Conservation (phyloP, 106 monocot genomes). For the Dioscorea zingiberensis region DNA sequence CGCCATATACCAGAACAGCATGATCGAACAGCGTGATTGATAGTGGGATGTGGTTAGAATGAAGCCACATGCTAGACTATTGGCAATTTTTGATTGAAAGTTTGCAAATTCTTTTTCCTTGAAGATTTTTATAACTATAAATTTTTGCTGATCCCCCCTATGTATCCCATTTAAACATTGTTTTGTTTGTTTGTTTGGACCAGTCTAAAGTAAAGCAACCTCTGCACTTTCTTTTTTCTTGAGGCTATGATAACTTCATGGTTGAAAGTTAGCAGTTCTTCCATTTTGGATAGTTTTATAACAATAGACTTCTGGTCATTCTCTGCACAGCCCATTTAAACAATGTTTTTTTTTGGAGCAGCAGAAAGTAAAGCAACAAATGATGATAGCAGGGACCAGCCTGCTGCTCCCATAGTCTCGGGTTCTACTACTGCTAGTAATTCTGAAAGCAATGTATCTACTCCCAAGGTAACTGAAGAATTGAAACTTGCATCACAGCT, state of each 20-base stretch:
- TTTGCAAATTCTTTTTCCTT: too few species aligned
- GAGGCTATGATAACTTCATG: neutral
- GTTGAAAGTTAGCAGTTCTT: neutral
- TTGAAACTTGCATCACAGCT: constrained; percentile 27
- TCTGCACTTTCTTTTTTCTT: neutral
- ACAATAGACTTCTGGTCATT: neutral
- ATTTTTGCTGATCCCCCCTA: too few species aligned
- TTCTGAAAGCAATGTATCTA: constrained; percentile 33
- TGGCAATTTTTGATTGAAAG: too few species aligned
- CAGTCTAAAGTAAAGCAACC: neutral
- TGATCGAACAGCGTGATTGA: too few species aligned
- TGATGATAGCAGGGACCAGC: constrained; percentile 32
- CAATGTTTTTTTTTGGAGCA: neutral
- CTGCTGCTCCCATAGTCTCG: constrained; percentile 15
- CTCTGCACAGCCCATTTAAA: neutral
- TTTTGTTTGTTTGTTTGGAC: too few species aligned
- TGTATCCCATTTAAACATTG: too few species aligned
- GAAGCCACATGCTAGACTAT: too few species aligned
- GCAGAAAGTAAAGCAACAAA: constrained; percentile 26
- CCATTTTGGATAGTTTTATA: neutral
- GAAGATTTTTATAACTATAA: too few species aligned
- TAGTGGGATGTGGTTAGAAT: too few species aligned
- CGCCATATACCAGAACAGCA: too few species aligned
- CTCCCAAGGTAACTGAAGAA: constrained; percentile 20
- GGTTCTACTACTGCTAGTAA: constrained; percentile 32